Percentiles rank a stretch among this genome's conserved stretches.
phyloP scores from a whole-genome alignment of 495 filamentous ascomycete genomes.

The Rusavskia elegans region DNA sequence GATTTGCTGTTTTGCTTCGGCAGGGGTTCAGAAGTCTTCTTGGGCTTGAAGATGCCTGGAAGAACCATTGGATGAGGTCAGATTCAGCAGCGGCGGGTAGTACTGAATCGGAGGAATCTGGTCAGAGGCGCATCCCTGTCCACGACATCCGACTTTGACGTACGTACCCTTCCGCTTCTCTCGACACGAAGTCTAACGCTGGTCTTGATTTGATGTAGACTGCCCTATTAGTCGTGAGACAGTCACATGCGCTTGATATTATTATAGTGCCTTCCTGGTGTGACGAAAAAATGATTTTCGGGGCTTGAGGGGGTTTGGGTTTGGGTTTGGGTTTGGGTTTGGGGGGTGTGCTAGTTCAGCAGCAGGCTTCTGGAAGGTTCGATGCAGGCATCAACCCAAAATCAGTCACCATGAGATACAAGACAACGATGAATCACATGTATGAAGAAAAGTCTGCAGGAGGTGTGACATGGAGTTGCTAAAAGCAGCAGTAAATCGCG shows the following conservation, averaged over 20 bases:
- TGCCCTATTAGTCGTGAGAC: not conserved
- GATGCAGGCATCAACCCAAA: not conserved
- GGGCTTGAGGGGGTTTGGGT: not conserved
- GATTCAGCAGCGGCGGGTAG: slow-evolving; percentile 8
- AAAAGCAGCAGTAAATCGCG: too few species aligned
- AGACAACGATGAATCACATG: not conserved
- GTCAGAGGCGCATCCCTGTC: slow-evolving; percentile 8
- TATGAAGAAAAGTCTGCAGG: not conserved
- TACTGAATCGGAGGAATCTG: slow-evolving; percentile 11
- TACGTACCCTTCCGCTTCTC: not conserved
- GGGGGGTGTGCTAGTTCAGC: not conserved
- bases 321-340: too few species aligned
- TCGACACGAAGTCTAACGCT: too few species aligned
- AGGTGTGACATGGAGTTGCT: not conserved
- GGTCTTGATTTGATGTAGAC: not conserved
- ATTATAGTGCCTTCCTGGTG: not conserved
- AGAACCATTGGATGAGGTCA: slow-evolving; percentile 16
- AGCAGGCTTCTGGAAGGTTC: not conserved
- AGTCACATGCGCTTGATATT: not conserved
- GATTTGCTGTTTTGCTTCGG: slow-evolving; percentile 8
- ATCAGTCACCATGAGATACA: too few species aligned
- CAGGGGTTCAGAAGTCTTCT: slow-evolving; percentile 8
- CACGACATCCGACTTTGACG: not conserved
- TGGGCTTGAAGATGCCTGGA: slow-evolving; percentile 19
- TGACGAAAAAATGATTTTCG: too few species aligned